Evolutionary conservation across 2,329 filamentous ascomycete species (phyloP).

Genomic region (Cladosporium colombiae): DNA sequence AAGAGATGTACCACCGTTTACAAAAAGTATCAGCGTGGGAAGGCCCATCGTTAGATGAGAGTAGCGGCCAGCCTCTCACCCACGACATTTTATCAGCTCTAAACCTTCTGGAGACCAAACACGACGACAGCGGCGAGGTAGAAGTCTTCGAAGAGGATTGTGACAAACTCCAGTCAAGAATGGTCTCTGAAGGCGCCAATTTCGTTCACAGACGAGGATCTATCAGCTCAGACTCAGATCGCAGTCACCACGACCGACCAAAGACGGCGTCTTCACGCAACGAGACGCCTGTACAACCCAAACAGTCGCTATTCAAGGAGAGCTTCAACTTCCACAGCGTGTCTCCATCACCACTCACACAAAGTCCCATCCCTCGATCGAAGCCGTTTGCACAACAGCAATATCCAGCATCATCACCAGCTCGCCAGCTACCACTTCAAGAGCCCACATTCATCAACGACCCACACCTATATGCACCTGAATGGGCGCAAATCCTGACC

Average conservation of each 20-base stretch:
- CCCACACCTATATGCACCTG: constrained; percentile 35
- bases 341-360: constrained; percentile 30
- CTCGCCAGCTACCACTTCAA: constrained; percentile 29
- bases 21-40: constrained; percentile 57
- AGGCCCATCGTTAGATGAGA: constrained; percentile 54
- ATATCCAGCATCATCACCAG: constrained; percentile 3
- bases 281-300: constrained; percentile 37
- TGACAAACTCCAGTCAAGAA: constrained; percentile 55
- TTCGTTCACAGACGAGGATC: constrained; percentile 56
- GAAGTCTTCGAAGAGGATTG: constrained; percentile 62
- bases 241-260: constrained; percentile 44
- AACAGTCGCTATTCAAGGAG: constrained; percentile 34
- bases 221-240: constrained; percentile 59
- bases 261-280: constrained; percentile 30
- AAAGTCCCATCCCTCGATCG: constrained; percentile 29
- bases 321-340: constrained; percentile 32
- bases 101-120: constrained; percentile 56
- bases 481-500: constrained; percentile 28
- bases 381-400: constrained; percentile 13
- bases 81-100: constrained; percentile 64
- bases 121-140: constrained; percentile 47
- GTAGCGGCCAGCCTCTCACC: constrained; percentile 60
- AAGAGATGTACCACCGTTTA: constrained; percentile 59
- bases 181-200: constrained; percentile 55
- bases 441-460: constrained; percentile 31